Evolutionary conservation across 805 yeast species (phyloP), one percentile per base, ranked within the genome.

Genomic region (Saccharomycopsis amapae): DNA sequence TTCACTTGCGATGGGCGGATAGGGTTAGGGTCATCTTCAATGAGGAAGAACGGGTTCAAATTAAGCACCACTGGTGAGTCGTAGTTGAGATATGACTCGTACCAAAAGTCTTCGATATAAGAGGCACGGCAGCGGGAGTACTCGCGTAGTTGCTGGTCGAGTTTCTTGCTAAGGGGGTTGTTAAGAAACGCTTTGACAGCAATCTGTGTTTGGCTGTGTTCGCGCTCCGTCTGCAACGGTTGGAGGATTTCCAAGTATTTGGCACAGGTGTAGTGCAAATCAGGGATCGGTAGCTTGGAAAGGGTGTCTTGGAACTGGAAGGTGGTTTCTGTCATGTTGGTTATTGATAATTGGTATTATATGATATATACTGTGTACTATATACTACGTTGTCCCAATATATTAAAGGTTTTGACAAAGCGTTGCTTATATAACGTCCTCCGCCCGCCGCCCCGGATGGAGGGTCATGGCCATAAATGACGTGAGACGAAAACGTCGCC

Each of bases 101-200:
- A 88, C 96, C 96, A 88, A 62, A 88, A 88, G 62, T 88, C 95
- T 63, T 88, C 96, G 52, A 88, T 88, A 61, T 84, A 88, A 2
- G 94, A 81, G 41, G 84, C 78, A 51, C 86, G 67, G 13, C 79
- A 66, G 42, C 74, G 70, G 4, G 82, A 65, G 58, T 82, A 85
- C 41, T 72, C 72, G 15, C 79, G 67, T 43, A 88, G 69, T 54
- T 77, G 79, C 23, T 71, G 65, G 58, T 88, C 94, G 42, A 76
- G 72, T 45, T 67, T 68, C 44, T 76, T 77, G 18, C 71, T 87
- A 61, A 63, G 71, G 57, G 41, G 40, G 35, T 73, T 63, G 46
- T 71, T 65, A 48, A 85, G 59, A 62, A 83, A 79, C 52, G 66
- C 56, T 33, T 66, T 62, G 45, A 85, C 81, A 2, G 85, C 85